Conservation (phyloP, 495 filamentous ascomycete genomes). For the Penicillium alfredii region DNA sequence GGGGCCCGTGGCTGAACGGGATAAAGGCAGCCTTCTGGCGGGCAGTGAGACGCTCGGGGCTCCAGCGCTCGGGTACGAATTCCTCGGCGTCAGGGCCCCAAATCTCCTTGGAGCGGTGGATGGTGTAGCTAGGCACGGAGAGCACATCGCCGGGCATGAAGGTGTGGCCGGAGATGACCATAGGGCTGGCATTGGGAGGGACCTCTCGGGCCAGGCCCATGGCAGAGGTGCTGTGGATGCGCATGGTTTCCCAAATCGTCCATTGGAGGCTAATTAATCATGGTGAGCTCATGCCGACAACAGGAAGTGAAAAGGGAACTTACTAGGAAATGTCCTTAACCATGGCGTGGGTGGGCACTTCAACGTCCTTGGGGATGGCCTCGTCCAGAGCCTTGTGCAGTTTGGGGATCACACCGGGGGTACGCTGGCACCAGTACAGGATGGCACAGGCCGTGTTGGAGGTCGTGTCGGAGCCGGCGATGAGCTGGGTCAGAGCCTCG, state of each 20-base stretch:
- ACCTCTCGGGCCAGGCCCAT: conserved; percentile 83
- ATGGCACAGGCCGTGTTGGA: conserved; percentile 85
- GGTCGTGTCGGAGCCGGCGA: conserved; percentile 86
- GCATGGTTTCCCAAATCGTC: conserved; percentile 84
- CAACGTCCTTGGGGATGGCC: conserved; percentile 52
- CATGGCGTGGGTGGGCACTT: conserved; percentile 63
- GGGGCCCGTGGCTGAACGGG: conserved; percentile 76
- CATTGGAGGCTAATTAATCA: conserved; percentile 47
- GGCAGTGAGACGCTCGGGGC: conserved; percentile 43
- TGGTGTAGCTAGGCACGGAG: conserved; percentile 79
- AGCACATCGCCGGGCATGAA: conserved; percentile 74
- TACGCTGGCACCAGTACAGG: conserved; percentile 66
- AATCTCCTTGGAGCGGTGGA: conserved; percentile 75
- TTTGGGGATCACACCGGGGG: conserved; percentile 64
- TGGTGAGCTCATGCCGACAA: conserved; percentile 2
- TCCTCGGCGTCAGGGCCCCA: conserved; percentile 74
- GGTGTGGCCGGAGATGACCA: conserved; percentile 51
- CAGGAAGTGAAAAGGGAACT: conserved; percentile 9
- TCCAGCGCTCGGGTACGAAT: conserved; percentile 83
- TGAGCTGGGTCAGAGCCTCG: conserved; percentile 84
- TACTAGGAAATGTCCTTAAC: conserved; percentile 72
- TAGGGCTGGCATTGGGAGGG: conserved; percentile 51
- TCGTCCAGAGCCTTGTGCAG: conserved; percentile 68
- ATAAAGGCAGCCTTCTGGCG: conserved; percentile 77
- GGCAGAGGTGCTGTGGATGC: conserved; percentile 82